These are phyloP conservation scores for Irpex sp. DNA, from an alignment of 1,284 basidiomycete species.

Conservation along the genomic window DNA sequence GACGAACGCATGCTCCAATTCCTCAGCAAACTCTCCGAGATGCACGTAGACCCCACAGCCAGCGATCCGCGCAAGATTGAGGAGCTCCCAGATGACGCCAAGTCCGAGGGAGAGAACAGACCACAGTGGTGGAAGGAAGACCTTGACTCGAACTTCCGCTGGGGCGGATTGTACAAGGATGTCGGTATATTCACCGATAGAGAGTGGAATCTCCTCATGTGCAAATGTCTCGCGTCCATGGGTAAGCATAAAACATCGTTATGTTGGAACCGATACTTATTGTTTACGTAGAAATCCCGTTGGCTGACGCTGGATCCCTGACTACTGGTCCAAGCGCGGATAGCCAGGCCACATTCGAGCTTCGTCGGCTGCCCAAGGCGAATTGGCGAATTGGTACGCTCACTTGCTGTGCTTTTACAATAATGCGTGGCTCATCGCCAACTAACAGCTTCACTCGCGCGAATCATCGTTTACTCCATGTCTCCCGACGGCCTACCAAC, in stretches of 20 bases:
- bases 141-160: conserved; percentile 36
- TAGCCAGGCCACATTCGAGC: conserved; percentile 59
- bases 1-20: conserved; percentile 79
- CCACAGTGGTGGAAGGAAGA: conserved; percentile 50
- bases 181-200: conserved; percentile 85
- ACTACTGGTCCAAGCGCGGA: conserved; percentile 69
- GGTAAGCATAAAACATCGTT: conserved; percentile 42
- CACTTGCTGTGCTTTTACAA: neutral
- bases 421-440: neutral
- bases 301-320: conserved; percentile 66
- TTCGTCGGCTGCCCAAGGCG: conserved; percentile 59
- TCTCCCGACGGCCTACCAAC: conserved; percentile 64
- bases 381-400: conserved; percentile 62
- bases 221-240: conserved; percentile 85
- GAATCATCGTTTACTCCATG: conserved; percentile 90
- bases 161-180: conserved; percentile 74
- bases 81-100: conserved; percentile 67
- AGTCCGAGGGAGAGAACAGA: conserved; percentile 55
- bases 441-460: conserved; percentile 69
- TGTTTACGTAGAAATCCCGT: conserved; percentile 50
- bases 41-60: conserved; percentile 66
- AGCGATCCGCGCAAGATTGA: conserved; percentile 65
- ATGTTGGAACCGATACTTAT: conserved; percentile 5
- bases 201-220: conserved; percentile 88
- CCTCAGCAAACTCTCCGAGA: conserved; percentile 62